Conservation (phyloP, 73 alveolate genomes). For the Breviolum minutum region DNA sequence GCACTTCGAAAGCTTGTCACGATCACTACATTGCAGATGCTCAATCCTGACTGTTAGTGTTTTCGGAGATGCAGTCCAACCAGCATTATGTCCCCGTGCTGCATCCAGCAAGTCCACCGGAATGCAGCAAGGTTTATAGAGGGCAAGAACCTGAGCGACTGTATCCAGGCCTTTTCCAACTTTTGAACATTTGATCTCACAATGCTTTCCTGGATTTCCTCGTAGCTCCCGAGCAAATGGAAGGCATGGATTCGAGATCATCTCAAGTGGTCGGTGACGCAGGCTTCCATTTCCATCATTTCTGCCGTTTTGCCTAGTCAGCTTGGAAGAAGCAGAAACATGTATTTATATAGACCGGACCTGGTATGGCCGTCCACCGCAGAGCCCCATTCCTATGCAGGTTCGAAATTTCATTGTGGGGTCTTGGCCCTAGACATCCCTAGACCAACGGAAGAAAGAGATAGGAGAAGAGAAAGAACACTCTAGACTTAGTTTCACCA, state of each 20-base stretch:
- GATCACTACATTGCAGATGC: slow-evolving; percentile 87
- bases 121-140: slow-evolving; percentile 46
- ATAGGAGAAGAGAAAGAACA: neutral
- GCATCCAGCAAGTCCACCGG: no score
- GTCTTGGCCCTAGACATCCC: neutral
- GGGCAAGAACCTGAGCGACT: slow-evolving; percentile 90
- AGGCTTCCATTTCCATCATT: neutral
- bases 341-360: no score
- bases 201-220: neutral
- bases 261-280: slow-evolving; percentile 80
- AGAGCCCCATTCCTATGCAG: neutral
- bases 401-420: slow-evolving; percentile 78
- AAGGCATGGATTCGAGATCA: slow-evolving; percentile 89
- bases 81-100: no score
- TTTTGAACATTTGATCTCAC: neutral
- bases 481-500: neutral
- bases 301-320: neutral
- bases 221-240: neutral
- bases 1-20: slow-evolving; percentile 77
- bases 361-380: no score
- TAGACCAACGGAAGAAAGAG: neutral
- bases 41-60: neutral
- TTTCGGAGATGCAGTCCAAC: neutral
- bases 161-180: slow-evolving; percentile 41
- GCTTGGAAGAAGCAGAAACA: neutral